phyloP scores from a whole-genome alignment of 192 early-diverging fungal genomes.

The Fimicolochytrium jonesii region DNA sequence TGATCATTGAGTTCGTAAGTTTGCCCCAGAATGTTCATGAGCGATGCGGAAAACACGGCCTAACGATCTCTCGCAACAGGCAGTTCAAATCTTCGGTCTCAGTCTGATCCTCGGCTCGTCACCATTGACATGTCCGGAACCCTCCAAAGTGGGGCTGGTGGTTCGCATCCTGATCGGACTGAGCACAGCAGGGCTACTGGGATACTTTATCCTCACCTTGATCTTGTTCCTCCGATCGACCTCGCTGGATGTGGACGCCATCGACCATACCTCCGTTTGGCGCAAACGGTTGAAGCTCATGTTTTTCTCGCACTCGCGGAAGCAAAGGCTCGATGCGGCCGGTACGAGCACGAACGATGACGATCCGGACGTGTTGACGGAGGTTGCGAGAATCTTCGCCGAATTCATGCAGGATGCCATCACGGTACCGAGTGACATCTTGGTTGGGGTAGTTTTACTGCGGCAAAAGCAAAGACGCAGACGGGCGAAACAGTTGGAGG shows the following conservation, averaged over 20 bases:
- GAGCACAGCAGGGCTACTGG: conserved; percentile 16
- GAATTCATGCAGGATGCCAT: conserved; percentile 39
- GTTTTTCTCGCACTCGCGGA: conserved; percentile 24
- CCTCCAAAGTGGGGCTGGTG: background rate
- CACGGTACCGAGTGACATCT: conserved; percentile 35
- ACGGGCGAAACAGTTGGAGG: background rate
- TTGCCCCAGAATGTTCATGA: background rate
- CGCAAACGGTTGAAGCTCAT: conserved; percentile 18
- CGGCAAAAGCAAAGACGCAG: conserved; percentile 21
- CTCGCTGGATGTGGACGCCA: conserved; percentile 26
- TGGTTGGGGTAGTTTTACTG: conserved; percentile 37
- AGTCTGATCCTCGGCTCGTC: background rate
- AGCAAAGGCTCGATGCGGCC: background rate
- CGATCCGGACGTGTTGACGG: conserved; percentile 25
- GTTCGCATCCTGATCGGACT: conserved; percentile 12
- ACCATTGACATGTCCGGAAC: conserved; percentile 2
- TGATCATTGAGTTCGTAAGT: conserved; percentile 16
- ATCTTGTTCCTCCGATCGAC: conserved; percentile 29
- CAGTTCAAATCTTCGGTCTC: conserved; percentile 13
- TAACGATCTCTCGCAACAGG: conserved; percentile 5
- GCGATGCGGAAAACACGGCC: background rate
- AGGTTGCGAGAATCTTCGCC: conserved; percentile 43
- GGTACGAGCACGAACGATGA: background rate
- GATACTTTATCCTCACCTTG: conserved; percentile 8
- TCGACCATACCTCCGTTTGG: conserved; percentile 30